phyloP scores from a whole-genome alignment of 306 rosid genomes.

The Medicago arabica region DNA sequence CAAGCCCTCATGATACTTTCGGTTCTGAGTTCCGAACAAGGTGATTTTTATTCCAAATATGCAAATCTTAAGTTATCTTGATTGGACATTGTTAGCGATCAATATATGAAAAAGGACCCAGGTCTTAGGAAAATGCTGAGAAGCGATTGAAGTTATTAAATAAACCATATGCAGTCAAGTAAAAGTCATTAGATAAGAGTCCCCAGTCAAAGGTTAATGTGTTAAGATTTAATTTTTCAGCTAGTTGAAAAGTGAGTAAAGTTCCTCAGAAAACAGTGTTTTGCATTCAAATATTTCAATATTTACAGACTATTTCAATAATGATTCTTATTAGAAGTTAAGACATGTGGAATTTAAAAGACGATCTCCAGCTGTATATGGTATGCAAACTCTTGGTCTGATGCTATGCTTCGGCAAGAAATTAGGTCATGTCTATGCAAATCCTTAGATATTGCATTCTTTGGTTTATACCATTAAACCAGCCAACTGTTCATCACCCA shows the following conservation, averaged over 20 bases:
- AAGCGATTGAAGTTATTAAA: conserved; percentile 7
- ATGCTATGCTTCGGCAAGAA: conserved; percentile 28
- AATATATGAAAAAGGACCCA: background rate
- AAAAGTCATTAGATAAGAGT: background rate
- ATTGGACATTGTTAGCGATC: conserved; percentile 23
- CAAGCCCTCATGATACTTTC: conserved; percentile 55
- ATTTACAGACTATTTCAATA: conserved; percentile 12
- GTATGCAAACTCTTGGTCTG: conserved; percentile 26
- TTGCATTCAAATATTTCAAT: conserved; percentile 1
- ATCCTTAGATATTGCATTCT: conserved; percentile 25
- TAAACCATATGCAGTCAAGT: background rate
- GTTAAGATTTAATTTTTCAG: conserved; percentile 6
- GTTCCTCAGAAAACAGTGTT: background rate
- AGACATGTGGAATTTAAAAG: conserved; percentile 9
- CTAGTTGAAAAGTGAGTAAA: background rate
- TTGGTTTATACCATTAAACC: conserved; percentile 22
- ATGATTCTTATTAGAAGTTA: conserved; percentile 17
- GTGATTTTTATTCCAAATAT: conserved; percentile 43
- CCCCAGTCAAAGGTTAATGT: conserved; percentile 2
- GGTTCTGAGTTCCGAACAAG: conserved; percentile 56
- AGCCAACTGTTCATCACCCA: conserved; percentile 6
- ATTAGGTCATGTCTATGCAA: background rate
- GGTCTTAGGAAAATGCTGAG: conserved; percentile 33
- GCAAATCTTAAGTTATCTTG: conserved; percentile 29
- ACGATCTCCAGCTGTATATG: conserved; percentile 13